These are phyloP conservation scores for Fennellomyces sp. DNA, from an alignment of 371 early-diverging fungal species.

Conservation along the genomic window DNA sequence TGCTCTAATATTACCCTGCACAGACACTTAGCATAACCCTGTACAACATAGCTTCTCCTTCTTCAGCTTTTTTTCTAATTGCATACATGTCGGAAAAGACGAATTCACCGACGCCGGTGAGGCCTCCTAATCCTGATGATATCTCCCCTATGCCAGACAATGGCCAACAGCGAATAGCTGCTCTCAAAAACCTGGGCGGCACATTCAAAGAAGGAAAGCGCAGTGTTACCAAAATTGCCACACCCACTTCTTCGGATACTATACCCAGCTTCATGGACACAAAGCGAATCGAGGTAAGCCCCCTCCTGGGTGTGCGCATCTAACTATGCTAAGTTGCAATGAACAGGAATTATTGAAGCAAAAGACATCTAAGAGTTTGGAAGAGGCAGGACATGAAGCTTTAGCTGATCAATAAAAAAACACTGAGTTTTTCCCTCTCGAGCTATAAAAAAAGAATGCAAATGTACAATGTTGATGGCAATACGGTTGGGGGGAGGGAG, in stretches of 20 bases:
- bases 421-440: too few species aligned
- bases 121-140: not conserved
- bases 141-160: conserved; percentile 2
- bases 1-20: too few species aligned
- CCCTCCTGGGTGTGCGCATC: too few species aligned
- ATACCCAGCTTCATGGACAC: conserved; percentile 46
- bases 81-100: too few species aligned
- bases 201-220: conserved; percentile 47
- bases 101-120: too few species aligned
- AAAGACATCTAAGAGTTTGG: not conserved
- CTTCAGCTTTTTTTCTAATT: too few species aligned
- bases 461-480: too few species aligned
- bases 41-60: too few species aligned
- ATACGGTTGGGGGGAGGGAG: too few species aligned
- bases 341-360: not conserved
- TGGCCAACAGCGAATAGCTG: conserved; percentile 33
- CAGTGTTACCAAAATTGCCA: conserved; percentile 44
- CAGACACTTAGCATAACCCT: too few species aligned
- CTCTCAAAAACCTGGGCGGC: conserved; percentile 38
- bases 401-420: too few species aligned
- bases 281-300: not conserved
- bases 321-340: not conserved
- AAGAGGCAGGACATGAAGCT: not conserved
- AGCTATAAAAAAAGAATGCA: too few species aligned
- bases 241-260: conserved; percentile 25